Evolutionary conservation across 176 grass and related monocot genomes (phyloP).

Genomic region (Rhynchospora tenuis): DNA sequence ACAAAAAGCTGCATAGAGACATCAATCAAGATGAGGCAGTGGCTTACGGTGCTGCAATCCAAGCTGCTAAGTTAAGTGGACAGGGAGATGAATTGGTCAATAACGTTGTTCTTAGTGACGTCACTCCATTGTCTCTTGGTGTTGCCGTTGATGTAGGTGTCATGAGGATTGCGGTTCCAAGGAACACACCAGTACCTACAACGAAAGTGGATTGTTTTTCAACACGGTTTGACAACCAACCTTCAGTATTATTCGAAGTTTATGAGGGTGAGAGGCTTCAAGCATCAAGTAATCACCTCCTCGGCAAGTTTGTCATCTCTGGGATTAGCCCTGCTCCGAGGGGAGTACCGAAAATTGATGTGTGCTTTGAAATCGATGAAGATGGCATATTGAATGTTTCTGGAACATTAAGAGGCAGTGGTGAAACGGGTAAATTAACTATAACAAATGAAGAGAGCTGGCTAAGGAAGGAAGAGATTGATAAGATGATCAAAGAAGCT

Average conservation of each 20-base stretch:
- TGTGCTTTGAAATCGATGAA: slow-evolving; percentile 27
- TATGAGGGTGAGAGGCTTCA: slow-evolving; percentile 16
- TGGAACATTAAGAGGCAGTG: neutral
- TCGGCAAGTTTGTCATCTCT: slow-evolving; percentile 11
- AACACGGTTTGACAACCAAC: neutral
- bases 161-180: neutral
- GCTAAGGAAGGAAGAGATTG: slow-evolving; percentile 19
- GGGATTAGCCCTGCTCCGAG: slow-evolving; percentile 16
- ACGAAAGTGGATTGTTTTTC: neutral
- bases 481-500: slow-evolving; percentile 22
- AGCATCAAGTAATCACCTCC: neutral
- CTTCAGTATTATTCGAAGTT: neutral
- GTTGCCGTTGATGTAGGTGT: neutral
- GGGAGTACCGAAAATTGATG: neutral
- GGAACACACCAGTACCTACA: slow-evolving; percentile 17
- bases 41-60: slow-evolving; percentile 22
- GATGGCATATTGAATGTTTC: slow-evolving; percentile 27
- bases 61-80: slow-evolving; percentile 11
- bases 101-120: slow-evolving; percentile 14
- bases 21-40: slow-evolving; percentile 26
- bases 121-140: slow-evolving; percentile 17
- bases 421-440: neutral
- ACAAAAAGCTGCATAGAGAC: neutral
- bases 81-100: neutral
- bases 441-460: slow-evolving; percentile 16